Base-by-base conservation (phyloP, 2,329 filamentous ascomycete genomes). In the Penicillium digitatum region DNA sequence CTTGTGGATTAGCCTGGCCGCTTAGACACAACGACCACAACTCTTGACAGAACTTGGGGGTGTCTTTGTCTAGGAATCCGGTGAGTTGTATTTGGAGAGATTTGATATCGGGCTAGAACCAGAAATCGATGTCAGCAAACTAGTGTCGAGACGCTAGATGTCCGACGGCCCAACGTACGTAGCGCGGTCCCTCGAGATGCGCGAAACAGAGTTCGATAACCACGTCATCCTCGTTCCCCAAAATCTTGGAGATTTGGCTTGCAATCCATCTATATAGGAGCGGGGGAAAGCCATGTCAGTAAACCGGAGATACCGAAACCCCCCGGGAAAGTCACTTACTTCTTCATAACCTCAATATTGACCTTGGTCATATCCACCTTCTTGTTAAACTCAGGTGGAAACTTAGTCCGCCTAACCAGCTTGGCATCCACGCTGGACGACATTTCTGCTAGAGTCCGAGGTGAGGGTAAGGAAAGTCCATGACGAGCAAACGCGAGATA, bases 331-430 rank as follows among this genome's bases (percentile, higher is more conserved):
- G 29, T 9, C 35, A 57, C 86, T 69, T 71, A 95, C 89, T 94
- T 95, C 82, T 96, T 96, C 86, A 99, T 95, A 53, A 99, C 89
- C 74, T 95, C 90, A 48, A 96, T 81, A 71, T 99, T 96, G 74
- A 99, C 91, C 78, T 97, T 97, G 65, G 87, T 85, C 84, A 95
- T 96, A 78, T 99, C 92, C 62, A 99, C 94, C 79, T 96, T 96
- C 72, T 89, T 86, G 70, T 84, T 93, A 77, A 97, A 99, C 70
- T 96, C 91, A 8, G 87, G 82, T 43, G 94, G 94, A 62, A 96
- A 97, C 70, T 95, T 96, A 53, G 92, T 97, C 74, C 87, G 87
- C 81, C 87, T 89, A 54, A 96, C 79, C 67, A 95, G 83, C 79
- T 95, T 95, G 62, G 89, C 87, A 74, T 96, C 93, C 59, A 94